Conservation (phyloP, 1,139 yeast genomes). For the Saccharomyces pastorianus region DNA sequence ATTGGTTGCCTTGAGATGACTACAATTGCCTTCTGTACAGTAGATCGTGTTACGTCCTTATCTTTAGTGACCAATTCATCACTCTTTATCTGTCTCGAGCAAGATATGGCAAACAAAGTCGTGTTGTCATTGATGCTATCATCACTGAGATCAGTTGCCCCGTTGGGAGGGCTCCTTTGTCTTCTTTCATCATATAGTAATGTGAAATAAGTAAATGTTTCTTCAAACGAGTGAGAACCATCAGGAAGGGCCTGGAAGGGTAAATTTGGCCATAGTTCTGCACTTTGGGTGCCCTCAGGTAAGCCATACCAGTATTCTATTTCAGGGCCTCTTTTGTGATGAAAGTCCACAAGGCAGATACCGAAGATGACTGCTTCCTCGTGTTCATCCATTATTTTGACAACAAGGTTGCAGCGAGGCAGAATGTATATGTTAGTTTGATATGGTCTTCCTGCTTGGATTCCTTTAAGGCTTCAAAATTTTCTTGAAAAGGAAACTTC, state of each 20-base stretch:
- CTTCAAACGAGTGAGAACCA: slow-evolving; percentile 88
- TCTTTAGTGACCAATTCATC: slow-evolving; percentile 51
- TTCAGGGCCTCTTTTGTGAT: slow-evolving; percentile 91
- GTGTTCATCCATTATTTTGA: background rate
- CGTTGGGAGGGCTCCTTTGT: slow-evolving; percentile 22
- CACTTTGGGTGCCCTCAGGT: slow-evolving; percentile 37
- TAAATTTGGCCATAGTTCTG: slow-evolving; percentile 69
- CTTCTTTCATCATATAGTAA: slow-evolving; percentile 61
- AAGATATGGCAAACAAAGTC: slow-evolving; percentile 87
- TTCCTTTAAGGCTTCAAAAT: background rate
- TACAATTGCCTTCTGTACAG: slow-evolving; percentile 86
- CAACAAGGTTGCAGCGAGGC: background rate
- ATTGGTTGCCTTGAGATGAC: slow-evolving; percentile 83
- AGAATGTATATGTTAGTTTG: background rate
- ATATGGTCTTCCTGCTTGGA: background rate
- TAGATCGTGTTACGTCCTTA: slow-evolving; percentile 72
- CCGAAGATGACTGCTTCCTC: slow-evolving; percentile 50
- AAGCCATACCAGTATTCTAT: slow-evolving; percentile 86
- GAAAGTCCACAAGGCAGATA: slow-evolving; percentile 85
- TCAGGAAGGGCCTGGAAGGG: slow-evolving; percentile 96
- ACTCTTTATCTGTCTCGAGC: slow-evolving; percentile 75
- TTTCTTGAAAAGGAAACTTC: background rate
- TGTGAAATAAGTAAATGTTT: slow-evolving; percentile 87
- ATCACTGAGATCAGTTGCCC: slow-evolving; percentile 31
- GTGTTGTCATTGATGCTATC: slow-evolving; percentile 34